phyloP scores from a whole-genome alignment of 352 stramenopile species.

The Phytophthora sojae region DNA sequence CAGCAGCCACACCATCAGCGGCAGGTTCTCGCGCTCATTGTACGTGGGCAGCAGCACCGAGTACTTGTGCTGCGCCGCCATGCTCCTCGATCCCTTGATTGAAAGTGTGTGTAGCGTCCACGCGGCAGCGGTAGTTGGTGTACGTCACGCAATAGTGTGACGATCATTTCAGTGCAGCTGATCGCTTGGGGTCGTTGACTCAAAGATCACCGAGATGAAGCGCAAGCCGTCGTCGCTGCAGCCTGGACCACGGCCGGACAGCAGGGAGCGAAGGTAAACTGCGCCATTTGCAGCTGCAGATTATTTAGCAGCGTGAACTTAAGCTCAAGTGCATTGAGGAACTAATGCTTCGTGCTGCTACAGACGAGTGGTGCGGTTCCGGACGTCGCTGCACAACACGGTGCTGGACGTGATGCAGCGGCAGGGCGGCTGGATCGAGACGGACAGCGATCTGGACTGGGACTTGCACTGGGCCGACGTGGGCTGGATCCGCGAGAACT shows the following conservation, averaged over 20 bases:
- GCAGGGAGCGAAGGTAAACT: slow-evolving; percentile 29
- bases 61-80: slow-evolving; percentile 73
- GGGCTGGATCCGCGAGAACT: slow-evolving; percentile 83
- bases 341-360: neutral
- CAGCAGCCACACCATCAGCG: slow-evolving; percentile 97
- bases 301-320: neutral
- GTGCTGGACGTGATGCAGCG: slow-evolving; percentile 77
- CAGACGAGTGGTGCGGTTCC: slow-evolving; percentile 54
- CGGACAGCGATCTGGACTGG: slow-evolving; percentile 79
- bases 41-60: slow-evolving; percentile 98
- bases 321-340: neutral
- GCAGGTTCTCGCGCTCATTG: slow-evolving; percentile 99
- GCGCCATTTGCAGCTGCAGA: too few relatives aligned
- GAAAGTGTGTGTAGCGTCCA: slow-evolving; percentile 15
- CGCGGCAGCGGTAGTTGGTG: slow-evolving; percentile 10
- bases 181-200: neutral
- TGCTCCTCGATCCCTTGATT: slow-evolving; percentile 10
- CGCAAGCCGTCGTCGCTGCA: slow-evolving; percentile 14
- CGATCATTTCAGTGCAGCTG: slow-evolving; percentile 6
- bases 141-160: slow-evolving; percentile 5
- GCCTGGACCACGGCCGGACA: slow-evolving; percentile 18
- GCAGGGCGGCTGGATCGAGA: slow-evolving; percentile 75
- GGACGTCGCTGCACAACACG: slow-evolving; percentile 78
- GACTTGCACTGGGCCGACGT: slow-evolving; percentile 89
- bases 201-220: slow-evolving; percentile 26